Percentiles rank a stretch among this genome's conserved stretches.
Conservation (phyloP, 306 rosid genomes). For the Glycine soja region DNA sequence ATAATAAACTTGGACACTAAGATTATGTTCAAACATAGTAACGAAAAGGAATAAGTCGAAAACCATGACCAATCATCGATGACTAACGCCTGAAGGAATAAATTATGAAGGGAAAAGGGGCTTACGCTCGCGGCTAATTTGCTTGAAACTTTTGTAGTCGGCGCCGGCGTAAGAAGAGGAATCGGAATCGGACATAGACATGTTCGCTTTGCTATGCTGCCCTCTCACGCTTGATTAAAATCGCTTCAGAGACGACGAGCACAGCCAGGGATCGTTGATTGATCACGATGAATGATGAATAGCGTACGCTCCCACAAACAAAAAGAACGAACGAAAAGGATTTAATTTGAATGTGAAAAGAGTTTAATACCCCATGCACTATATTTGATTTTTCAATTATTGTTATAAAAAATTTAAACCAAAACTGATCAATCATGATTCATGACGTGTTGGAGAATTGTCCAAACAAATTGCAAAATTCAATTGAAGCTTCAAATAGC, state of each 20-base stretch:
- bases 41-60: not conserved
- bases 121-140: constrained; percentile 59
- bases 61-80: constrained; percentile 12
- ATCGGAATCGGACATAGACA: constrained; percentile 62
- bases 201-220: constrained; percentile 33
- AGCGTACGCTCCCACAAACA: not conserved
- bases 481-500: not conserved
- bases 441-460: constrained; percentile 40
- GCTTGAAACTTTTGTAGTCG: constrained; percentile 52
- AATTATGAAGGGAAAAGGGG: constrained; percentile 1
- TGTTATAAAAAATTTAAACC: not conserved
- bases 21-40: not conserved
- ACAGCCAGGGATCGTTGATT: constrained; percentile 36
- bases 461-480: not conserved
- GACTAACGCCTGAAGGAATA: not conserved
- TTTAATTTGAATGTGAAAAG: not conserved
- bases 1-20: not conserved
- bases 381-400: not conserved
- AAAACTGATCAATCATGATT: not conserved
- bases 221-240: constrained; percentile 25
- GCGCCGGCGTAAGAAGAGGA: constrained; percentile 46
- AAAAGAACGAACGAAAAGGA: not conserved
- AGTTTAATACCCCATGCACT: not conserved
- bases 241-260: constrained; percentile 39
- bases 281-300: not conserved